These are phyloP conservation scores for Simplicillium aogashimaense DNA, from an alignment of 2,329 filamentous ascomycete species.

Conservation along the genomic window DNA sequence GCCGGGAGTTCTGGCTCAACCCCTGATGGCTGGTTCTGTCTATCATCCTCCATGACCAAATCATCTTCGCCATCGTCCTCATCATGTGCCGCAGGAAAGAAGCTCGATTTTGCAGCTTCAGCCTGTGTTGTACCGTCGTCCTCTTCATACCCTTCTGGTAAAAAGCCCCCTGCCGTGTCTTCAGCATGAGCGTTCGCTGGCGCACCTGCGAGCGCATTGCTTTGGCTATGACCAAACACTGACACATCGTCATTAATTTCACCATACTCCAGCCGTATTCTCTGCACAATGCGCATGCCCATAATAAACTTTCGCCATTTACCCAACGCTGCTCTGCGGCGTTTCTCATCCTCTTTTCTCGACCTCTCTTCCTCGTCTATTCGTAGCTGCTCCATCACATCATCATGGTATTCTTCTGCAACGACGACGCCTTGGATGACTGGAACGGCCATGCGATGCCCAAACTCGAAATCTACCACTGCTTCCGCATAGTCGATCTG, in stretches of 20 bases:
- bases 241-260: constrained; percentile 43
- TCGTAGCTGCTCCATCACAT: constrained; percentile 68
- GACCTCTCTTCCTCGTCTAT: constrained; percentile 66
- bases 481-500: constrained; percentile 88
- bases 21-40: background rate
- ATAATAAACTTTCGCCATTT: constrained; percentile 84
- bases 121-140: constrained; percentile 27
- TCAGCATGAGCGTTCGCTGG: constrained; percentile 26
- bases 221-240: constrained; percentile 40
- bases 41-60: constrained; percentile 7
- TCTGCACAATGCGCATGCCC: constrained; percentile 71
- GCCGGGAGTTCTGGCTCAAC: background rate
- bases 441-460: constrained; percentile 85
- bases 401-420: constrained; percentile 65
- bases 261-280: constrained; percentile 69
- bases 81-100: constrained; percentile 37
- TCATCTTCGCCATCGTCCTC: constrained; percentile 25
- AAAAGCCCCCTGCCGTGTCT: constrained; percentile 50
- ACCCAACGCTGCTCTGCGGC: constrained; percentile 60
- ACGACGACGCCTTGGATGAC: constrained; percentile 86
- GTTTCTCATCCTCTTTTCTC: constrained; percentile 76
- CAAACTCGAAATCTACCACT: constrained; percentile 94
- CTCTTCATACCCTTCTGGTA: constrained; percentile 46
- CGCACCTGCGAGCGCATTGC: constrained; percentile 6
- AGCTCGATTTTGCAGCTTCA: constrained; percentile 28